Evolutionary conservation across 2,329 filamentous ascomycete species (phyloP), one percentile per base, ranked within the genome.

Genomic region (Metarhizium album): DNA sequence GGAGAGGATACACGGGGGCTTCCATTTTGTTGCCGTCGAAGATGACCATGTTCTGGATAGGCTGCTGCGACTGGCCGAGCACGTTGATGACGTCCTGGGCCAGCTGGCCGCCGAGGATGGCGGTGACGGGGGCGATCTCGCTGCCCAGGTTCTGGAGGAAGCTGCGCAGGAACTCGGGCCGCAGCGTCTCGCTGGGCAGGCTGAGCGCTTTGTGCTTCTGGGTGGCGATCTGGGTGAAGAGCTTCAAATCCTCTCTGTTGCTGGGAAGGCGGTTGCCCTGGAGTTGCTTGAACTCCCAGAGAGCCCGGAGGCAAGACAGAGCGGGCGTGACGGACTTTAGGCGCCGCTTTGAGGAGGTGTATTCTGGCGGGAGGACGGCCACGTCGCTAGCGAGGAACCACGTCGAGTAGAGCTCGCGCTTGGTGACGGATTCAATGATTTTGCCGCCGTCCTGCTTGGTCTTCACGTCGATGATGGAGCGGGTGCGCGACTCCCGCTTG

Each of bases 81-180:
- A 96, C 90, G 61, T 97, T 97, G 70, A 98, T 97, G 48, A 95
- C 90, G 64, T 98, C 93, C 69, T 98, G 93, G 1, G 91, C 89
- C 16, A 98, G 76, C 65, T 90, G 83, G 9, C 90, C 93, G 46
- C 93, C 93, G 11, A 98, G 74, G 52, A 95, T 88, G 2, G 93
- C 90, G 0, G 87, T 84, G 8, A 95, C 88, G 7, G 93, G 90
- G 13, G 87, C 84, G 38, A 97, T 73, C 69, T 97, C 91, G 60
- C 82, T 82, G 50, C 83, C 86, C 5, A 96, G 74, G 58, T 94
- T 94, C 67, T 93, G 86, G 40, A 97, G 67, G 69, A 98, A 98
- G 60, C 76, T 84, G 51, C 88, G 80, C 24, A 97, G 72, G 59
- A 94, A 86, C 24, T 89, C 80, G 1, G 83, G 78, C 22, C 74